phyloP scores from a whole-genome alignment of 2,329 filamentous ascomycete species.

The Fusarium zealandicum region DNA sequence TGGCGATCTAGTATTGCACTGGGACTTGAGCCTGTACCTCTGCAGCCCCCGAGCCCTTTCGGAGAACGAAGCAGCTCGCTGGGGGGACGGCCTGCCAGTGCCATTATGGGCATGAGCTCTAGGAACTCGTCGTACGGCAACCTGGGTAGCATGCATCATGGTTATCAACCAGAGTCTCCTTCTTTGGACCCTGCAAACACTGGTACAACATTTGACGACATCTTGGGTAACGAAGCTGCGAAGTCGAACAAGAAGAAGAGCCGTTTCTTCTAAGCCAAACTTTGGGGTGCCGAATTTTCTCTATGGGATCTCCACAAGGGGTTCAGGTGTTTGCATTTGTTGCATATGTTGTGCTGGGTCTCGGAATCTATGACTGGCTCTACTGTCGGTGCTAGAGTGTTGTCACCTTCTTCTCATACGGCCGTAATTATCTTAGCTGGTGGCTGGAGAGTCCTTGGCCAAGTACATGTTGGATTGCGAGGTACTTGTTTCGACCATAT shows the following conservation, averaged over 20 bases:
- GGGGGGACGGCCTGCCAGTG: constrained; percentile 45
- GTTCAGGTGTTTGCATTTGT: constrained; percentile 6
- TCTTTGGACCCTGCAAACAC: constrained; percentile 36
- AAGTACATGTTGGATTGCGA: constrained; percentile 18
- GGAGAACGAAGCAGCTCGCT: constrained; percentile 49
- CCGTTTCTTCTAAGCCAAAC: constrained; percentile 48
- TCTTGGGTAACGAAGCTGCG: constrained; percentile 48
- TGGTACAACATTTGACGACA: constrained; percentile 58
- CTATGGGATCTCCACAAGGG: constrained; percentile 5
- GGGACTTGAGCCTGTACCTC: constrained; percentile 53
- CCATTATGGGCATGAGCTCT: constrained; percentile 44
- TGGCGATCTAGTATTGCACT: constrained; percentile 54
- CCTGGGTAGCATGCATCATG: constrained; percentile 33
- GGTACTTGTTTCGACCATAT: constrained; percentile 4
- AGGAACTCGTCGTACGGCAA: constrained; percentile 49
- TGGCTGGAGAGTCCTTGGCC: constrained; percentile 10
- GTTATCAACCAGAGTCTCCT: constrained; percentile 28
- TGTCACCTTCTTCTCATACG: constrained; percentile 10
- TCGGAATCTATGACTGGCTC: constrained; percentile 6
- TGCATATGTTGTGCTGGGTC: constrained; percentile 16
- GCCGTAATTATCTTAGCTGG: constrained; percentile 6
- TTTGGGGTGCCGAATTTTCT: constrained; percentile 4
- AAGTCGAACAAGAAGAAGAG: constrained; percentile 51
- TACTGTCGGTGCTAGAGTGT: constrained; percentile 8
- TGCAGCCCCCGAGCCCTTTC: constrained; percentile 45